These are phyloP conservation scores for Talaromyces proteolyticus DNA, from an alignment of 495 filamentous ascomycete genomes.

Conservation along the genomic window DNA sequence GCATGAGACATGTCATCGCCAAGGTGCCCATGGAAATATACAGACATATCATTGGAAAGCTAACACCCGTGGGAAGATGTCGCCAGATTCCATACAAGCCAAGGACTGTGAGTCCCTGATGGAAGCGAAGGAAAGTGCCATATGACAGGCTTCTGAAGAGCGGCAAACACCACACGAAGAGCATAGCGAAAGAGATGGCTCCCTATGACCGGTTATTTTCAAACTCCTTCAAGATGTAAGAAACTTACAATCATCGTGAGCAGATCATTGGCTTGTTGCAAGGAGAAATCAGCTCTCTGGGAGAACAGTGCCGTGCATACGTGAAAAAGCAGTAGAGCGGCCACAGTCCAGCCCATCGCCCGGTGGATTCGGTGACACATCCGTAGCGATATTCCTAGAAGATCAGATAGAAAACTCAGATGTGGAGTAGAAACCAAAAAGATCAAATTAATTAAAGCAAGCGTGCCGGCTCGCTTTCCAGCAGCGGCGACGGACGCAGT, in stretches of 20 bases:
- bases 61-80: constrained; percentile 10
- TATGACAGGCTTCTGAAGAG: constrained; percentile 20
- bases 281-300: not conserved
- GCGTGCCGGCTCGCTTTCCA: constrained; percentile 14
- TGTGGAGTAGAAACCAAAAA: constrained; percentile 16
- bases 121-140: constrained; percentile 24
- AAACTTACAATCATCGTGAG: constrained; percentile 1
- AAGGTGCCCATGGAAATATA: constrained; percentile 20
- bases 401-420: constrained; percentile 19
- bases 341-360: constrained; percentile 14
- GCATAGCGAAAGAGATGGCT: constrained; percentile 10
- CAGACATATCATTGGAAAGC: constrained; percentile 18
- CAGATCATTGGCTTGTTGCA: not conserved
- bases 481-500: constrained; percentile 5
- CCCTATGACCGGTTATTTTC: not conserved
- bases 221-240: not conserved
- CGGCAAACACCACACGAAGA: constrained; percentile 12
- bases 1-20: constrained; percentile 9
- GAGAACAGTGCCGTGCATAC: not conserved
- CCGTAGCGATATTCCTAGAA: constrained; percentile 15
- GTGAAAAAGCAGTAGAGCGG: constrained; percentile 11
- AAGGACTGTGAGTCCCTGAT: constrained; percentile 19
- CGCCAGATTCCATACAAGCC: constrained; percentile 20
- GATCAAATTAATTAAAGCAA: constrained; percentile 15
- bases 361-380: constrained; percentile 17